Conservation (phyloP, 495 filamentous ascomycete species). For the Penicillium silybi region DNA sequence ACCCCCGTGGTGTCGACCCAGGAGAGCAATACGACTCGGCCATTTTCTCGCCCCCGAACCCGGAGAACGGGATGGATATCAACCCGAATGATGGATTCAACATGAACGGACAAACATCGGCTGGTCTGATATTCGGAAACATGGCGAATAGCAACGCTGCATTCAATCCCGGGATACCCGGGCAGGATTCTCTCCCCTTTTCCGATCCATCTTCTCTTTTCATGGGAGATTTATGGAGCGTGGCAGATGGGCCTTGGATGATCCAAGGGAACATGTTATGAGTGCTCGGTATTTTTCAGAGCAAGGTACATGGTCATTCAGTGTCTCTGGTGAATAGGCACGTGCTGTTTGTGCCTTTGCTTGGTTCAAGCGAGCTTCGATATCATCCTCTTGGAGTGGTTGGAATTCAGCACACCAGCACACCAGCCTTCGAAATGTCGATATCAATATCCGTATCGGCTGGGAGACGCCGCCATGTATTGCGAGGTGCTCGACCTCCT, state of each 20-base stretch:
- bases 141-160: slow-evolving; percentile 9
- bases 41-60: slow-evolving; percentile 4
- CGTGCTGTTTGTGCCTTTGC: too few relatives aligned
- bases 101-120: slow-evolving; percentile 10
- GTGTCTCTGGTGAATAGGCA: too few relatives aligned
- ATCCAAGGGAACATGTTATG: slow-evolving; percentile 26
- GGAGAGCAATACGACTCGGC: slow-evolving; percentile 2
- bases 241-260: slow-evolving; percentile 42
- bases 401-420: too few relatives aligned
- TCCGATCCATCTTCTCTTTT: slow-evolving; percentile 14
- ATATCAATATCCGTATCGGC: slow-evolving; percentile 5
- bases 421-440: slow-evolving; percentile 15
- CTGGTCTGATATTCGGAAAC: slow-evolving; percentile 25
- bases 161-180: slow-evolving; percentile 11
- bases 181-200: slow-evolving; percentile 19
- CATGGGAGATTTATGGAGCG: slow-evolving; percentile 38
- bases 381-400: too few relatives aligned
- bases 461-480: slow-evolving; percentile 7
- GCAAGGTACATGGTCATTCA: too few relatives aligned
- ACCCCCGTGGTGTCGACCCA: background rate
- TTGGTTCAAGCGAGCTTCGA: too few relatives aligned
- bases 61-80: background rate
- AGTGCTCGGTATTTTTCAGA: background rate
- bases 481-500: slow-evolving; percentile 7
- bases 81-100: background rate